A percentile compares a stretch with the other conserved stretches of the same genome.
phyloP scores from a whole-genome alignment of 176 grass and related monocot genomes.

The Chloris gayana region DNA sequence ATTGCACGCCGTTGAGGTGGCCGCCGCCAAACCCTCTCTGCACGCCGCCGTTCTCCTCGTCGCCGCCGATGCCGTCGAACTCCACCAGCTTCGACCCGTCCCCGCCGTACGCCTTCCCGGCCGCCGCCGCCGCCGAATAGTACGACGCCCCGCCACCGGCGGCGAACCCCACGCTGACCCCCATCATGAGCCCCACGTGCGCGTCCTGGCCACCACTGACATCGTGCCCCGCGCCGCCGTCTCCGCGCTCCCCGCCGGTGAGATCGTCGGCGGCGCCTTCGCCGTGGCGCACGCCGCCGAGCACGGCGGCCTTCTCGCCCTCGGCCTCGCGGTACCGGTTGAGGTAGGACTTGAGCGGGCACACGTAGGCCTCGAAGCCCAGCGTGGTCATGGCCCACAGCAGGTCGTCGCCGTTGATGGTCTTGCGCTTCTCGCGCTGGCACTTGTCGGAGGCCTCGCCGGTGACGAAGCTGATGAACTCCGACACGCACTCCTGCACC shows the following conservation, averaged over 20 bases:
- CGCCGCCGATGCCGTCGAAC: slow-evolving; percentile 35
- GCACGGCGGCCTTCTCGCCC: slow-evolving; percentile 67
- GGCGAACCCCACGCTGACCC: slow-evolving; percentile 31
- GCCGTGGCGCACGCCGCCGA: slow-evolving; percentile 28
- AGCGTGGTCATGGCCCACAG: slow-evolving; percentile 94
- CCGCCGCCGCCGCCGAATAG: slow-evolving; percentile 26
- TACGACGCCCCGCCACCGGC: slow-evolving; percentile 35
- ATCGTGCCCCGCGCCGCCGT: neutral
- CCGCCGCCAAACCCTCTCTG: slow-evolving; percentile 36
- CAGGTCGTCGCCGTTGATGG: slow-evolving; percentile 95
- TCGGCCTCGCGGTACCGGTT: slow-evolving; percentile 75
- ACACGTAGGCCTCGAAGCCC: slow-evolving; percentile 82
- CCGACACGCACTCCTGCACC: slow-evolving; percentile 97
- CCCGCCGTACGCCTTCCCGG: slow-evolving; percentile 36
- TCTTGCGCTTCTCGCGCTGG: slow-evolving; percentile 97
- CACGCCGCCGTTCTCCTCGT: slow-evolving; percentile 37
- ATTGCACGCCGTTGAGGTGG: slow-evolving; percentile 51
- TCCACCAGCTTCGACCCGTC: slow-evolving; percentile 31
- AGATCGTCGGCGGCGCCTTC: neutral
- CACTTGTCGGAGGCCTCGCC: slow-evolving; percentile 98
- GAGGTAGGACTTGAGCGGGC: slow-evolving; percentile 72
- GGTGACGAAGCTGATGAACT: slow-evolving; percentile 96
- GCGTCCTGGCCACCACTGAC: neutral
- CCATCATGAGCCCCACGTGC: slow-evolving; percentile 52
- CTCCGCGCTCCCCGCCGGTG: neutral